These are phyloP conservation scores for Daldinia loculata DNA, from an alignment of 495 filamentous ascomycete species.

Conservation along the genomic window DNA sequence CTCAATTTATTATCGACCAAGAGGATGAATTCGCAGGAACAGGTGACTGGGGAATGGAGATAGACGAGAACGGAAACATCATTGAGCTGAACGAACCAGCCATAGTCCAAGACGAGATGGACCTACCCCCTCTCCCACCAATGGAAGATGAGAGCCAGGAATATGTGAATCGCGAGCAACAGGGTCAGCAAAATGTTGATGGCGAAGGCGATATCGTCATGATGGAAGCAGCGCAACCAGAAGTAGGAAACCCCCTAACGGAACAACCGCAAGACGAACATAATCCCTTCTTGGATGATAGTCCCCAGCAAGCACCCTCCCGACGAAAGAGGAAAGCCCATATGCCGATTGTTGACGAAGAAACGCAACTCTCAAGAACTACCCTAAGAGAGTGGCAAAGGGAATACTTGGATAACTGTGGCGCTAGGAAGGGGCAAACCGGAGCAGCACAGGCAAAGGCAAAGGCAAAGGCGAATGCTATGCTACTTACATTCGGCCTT, in stretches of 20 bases:
- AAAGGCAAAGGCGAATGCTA: constrained; percentile 58
- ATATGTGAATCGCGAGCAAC: constrained; percentile 8
- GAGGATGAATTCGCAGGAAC: constrained; percentile 43
- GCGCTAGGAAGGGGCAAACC: constrained; percentile 34
- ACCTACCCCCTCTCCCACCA: constrained; percentile 48
- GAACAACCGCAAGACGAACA: constrained; percentile 24
- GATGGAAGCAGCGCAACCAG: constrained; percentile 45
- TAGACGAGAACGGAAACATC: constrained; percentile 55
- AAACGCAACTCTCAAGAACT: constrained; percentile 60
- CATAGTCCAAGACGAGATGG: constrained; percentile 44
- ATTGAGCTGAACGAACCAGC: constrained; percentile 37
- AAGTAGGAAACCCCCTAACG: constrained; percentile 42
- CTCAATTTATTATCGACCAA: constrained; percentile 32
- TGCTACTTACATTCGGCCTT: constrained; percentile 54
- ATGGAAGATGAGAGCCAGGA: constrained; percentile 21
- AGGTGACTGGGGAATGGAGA: constrained; percentile 53
- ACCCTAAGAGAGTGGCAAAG: constrained; percentile 67
- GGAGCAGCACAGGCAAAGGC: constrained; percentile 51
- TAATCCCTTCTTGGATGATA: constrained; percentile 33
- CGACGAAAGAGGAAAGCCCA: constrained; percentile 41
- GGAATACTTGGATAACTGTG: constrained; percentile 62
- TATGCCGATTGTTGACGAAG: constrained; percentile 50
- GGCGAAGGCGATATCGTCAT: constrained; percentile 42
- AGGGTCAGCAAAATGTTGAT: constrained; percentile 30
- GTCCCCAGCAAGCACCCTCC: constrained; percentile 34